Conservation (phyloP, 2,329 filamentous ascomycete species). For the Alternaria consortialis region DNA sequence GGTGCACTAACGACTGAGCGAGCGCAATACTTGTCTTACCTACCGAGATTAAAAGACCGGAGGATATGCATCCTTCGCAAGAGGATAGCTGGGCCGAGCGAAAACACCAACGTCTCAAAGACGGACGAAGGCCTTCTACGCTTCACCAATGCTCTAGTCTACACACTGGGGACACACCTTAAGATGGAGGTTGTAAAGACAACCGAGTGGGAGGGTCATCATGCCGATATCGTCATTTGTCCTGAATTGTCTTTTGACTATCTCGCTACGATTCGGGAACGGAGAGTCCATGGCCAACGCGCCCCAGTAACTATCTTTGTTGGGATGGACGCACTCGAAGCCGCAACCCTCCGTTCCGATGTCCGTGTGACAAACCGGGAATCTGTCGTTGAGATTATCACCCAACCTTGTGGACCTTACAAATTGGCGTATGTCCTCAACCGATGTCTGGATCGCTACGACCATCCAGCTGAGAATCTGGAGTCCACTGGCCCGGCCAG, state of each 20-base stretch:
- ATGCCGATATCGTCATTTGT: conserved; percentile 45
- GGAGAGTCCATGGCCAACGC: conserved; percentile 7
- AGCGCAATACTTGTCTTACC: conserved; percentile 21
- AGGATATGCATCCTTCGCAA: conserved; percentile 40
- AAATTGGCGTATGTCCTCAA: conserved; percentile 44
- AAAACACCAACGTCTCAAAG: conserved; percentile 9
- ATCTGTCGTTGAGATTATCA: conserved; percentile 46
- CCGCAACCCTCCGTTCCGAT: conserved; percentile 45
- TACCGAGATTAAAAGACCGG: conserved; percentile 32
- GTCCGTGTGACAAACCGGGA: conserved; percentile 39
- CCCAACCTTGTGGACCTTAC: conserved; percentile 48
- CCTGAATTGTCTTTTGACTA: conserved; percentile 46
- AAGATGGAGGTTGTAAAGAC: conserved; percentile 41
- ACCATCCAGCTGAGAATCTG: conserved; percentile 33
- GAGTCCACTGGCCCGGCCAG: not conserved
- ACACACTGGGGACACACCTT: conserved; percentile 34
- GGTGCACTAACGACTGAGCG: conserved; percentile 9
- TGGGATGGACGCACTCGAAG: conserved; percentile 45
- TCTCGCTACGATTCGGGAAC: conserved; percentile 33
- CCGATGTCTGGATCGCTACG: conserved; percentile 40
- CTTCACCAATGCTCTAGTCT: conserved; percentile 32
- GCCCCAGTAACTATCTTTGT: conserved; percentile 44
- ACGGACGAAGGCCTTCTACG: conserved; percentile 26
- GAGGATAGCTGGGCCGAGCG: not conserved
- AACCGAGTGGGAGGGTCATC: conserved; percentile 32